A percentile compares a stretch with the other conserved stretches of the same genome.
phyloP scores from a whole-genome alignment of 371 early-diverging fungal species.

The Choanephora cucurbitarum region DNA sequence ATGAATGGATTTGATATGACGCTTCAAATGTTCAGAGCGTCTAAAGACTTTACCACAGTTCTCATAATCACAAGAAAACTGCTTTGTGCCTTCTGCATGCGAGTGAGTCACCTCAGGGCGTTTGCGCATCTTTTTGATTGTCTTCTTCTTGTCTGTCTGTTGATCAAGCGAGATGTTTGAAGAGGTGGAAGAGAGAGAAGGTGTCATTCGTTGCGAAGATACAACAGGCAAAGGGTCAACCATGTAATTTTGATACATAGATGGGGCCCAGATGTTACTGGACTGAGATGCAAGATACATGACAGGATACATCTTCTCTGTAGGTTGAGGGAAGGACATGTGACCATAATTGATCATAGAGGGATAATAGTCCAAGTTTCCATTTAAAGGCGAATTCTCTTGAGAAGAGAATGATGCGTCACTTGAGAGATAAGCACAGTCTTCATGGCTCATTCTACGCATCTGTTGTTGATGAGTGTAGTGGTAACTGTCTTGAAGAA shows the following conservation, averaged over 20 bases:
- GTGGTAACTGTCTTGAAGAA: not conserved
- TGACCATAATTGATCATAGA: not conserved
- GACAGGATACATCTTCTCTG: not conserved
- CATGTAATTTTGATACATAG: conserved; percentile 3
- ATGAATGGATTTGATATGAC: conserved; percentile 73
- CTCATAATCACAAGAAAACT: conserved; percentile 48
- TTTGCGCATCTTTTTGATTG: conserved; percentile 10
- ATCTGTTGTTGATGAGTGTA: conserved; percentile 17
- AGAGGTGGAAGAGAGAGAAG: not conserved
- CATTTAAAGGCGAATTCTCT: conserved; percentile 35
- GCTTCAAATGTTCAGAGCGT: conserved; percentile 80
- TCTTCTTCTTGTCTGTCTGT: not conserved
- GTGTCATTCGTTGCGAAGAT: not conserved
- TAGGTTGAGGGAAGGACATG: not conserved
- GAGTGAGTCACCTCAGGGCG: conserved; percentile 5
- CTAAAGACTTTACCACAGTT: conserved; percentile 79
- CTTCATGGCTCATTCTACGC: conserved; percentile 41
- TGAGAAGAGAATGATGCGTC: conserved; percentile 38
- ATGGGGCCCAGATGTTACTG: not conserved
- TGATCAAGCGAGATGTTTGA: conserved; percentile 2
- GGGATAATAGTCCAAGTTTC: conserved; percentile 31
- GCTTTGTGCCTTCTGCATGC: conserved; percentile 20
- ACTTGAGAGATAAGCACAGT: conserved; percentile 36
- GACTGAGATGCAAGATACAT: not conserved
- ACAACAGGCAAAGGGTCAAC: not conserved